phyloP scores from a whole-genome alignment of 305 asterid species.

The Fraxinus angustifolia region DNA sequence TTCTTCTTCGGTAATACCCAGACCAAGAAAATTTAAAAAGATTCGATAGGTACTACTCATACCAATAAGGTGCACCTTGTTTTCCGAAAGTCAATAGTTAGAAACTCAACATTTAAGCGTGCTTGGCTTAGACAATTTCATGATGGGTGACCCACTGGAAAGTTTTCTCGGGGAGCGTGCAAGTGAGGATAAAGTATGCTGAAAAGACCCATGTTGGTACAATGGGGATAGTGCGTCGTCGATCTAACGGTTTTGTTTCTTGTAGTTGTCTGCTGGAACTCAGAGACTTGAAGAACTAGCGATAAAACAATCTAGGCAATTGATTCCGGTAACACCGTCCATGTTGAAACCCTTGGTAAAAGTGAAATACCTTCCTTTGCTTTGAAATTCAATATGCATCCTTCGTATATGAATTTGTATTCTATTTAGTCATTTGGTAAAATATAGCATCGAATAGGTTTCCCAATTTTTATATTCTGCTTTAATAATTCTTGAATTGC shows the following conservation, averaged over 20 bases:
- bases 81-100: too few relatives aligned
- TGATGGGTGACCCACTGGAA: too few relatives aligned
- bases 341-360: slow-evolving; percentile 68
- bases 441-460: neutral
- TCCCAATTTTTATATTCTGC: neutral
- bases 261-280: slow-evolving; percentile 56
- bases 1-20: too few relatives aligned
- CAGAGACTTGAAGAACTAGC: slow-evolving; percentile 84
- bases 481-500: neutral
- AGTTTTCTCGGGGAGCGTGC: too few relatives aligned
- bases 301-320: slow-evolving; percentile 76
- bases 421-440: neutral
- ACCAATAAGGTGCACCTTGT: too few relatives aligned
- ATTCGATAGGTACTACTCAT: too few relatives aligned
- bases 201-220: too few relatives aligned
- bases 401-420: neutral
- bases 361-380: slow-evolving; percentile 5
- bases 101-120: too few relatives aligned
- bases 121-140: too few relatives aligned
- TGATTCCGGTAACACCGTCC: slow-evolving; percentile 75
- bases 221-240: too few relatives aligned
- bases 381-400: slow-evolving; percentile 10
- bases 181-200: too few relatives aligned
- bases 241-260: slow-evolving; percentile 5
- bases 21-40: too few relatives aligned